phyloP scores from a whole-genome alignment of 805 yeast genomes.

The Wickerhamiella dianesei region DNA sequence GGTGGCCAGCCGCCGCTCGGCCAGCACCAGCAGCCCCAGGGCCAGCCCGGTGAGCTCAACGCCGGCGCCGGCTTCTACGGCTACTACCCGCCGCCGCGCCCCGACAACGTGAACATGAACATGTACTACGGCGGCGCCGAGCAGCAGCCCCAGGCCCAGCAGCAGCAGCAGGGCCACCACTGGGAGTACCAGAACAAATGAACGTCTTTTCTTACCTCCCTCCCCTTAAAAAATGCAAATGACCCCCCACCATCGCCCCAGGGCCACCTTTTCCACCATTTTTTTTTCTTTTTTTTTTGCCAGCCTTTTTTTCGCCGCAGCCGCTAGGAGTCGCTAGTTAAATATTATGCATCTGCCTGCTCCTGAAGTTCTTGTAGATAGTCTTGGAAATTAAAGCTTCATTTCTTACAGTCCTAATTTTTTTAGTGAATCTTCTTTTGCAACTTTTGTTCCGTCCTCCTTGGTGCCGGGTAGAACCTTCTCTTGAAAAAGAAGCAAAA shows the following conservation, averaged over 20 bases:
- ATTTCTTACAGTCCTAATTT: too few relatives aligned
- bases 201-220: background rate
- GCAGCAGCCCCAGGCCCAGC: background rate
- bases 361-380: too few relatives aligned
- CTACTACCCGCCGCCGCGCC: conserved; percentile 4
- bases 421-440: too few relatives aligned
- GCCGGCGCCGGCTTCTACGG: conserved; percentile 3
- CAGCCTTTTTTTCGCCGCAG: background rate
- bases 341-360: background rate
- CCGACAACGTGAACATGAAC: background rate
- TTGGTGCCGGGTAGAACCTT: too few relatives aligned
- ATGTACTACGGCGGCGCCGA: background rate
- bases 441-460: too few relatives aligned
- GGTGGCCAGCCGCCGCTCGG: conserved; percentile 6
- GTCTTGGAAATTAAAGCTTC: too few relatives aligned
- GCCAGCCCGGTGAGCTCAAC: conserved; percentile 4
- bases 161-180: background rate
- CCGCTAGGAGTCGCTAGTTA: background rate
- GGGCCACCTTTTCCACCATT: background rate
- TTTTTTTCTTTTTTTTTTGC: background rate
- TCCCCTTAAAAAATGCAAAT: background rate
- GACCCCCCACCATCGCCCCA: background rate
- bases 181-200: conserved; percentile 1
- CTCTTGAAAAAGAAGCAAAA: too few relatives aligned
- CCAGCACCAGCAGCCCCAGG: conserved; percentile 6